Base-by-base conservation (phyloP, 768 basidiomycete genomes). In the Sarcodon aspratus region DNA sequence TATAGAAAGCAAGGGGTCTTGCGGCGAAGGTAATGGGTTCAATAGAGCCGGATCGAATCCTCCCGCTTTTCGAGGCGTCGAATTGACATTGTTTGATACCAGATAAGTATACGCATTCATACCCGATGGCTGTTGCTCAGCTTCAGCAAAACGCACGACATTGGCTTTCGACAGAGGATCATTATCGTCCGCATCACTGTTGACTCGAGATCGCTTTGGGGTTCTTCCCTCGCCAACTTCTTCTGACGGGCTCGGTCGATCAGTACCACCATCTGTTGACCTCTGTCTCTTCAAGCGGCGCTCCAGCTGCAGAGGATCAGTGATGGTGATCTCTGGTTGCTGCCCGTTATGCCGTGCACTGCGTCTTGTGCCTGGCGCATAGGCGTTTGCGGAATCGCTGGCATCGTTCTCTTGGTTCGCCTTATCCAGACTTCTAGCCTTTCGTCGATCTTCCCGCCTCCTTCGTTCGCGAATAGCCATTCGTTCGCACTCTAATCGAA, bases 401-500 rank as follows among this genome's bases (percentile, higher is more conserved):
- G 6, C 57, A 52, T 64, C 54, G 53, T 65, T 54, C 54, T 60
- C 64, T 34, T 65, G 69, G 33, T 47, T 53, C 15, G 55, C 59
- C 55, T 64, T 68, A 48, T 57, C 67, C 51, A 65, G 61, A 53
- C 63, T 63, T 55, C 48, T 59, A 33, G 59, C 55, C 45, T 59
- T 58, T 48, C 62, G 58, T 38, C 59, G 59, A 52, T 78, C 81
- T 8, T 76, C 75, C 50, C 78, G 63, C 55, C 86, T 71, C 65
- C 80, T 76, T 51, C 79, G 67, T 60, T 94, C 87, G 46, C 82
- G 70, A 36, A 65, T 73, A 11, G 89, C 85, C 87, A 94, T 93
- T 54, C 87, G 73, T 61, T 86, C 82, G 62, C 94, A 97, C 62
- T 97, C 95, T 31, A 80, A 50, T 46, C 71, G 69, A 62, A 96